Base-by-base conservation (phyloP, 495 filamentous ascomycete species). In the Ascodesmis nigricans region DNA sequence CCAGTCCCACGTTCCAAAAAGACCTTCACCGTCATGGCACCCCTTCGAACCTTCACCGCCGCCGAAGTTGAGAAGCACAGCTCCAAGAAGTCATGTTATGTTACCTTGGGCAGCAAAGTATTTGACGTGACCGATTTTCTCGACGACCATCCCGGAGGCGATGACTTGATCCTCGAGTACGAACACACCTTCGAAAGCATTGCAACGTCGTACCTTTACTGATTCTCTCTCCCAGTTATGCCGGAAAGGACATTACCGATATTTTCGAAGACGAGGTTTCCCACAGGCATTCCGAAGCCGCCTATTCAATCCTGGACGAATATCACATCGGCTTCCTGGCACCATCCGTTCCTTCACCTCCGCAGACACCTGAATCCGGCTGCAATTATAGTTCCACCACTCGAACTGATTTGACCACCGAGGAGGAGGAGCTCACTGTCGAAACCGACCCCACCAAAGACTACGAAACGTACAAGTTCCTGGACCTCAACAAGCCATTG, bases 51-150 rank as follows among this genome's bases (percentile, higher is more conserved):
- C 14, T 69, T 92, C 48, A 70, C 74, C 20, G 55, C 62, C 45
- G 65, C 71, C 38, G 78, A 95, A 52, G 70, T 99, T 43, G 67
- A 69, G 50, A 62, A 71, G 42, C 80, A 84, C 54, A 90, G 80
- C 48, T 73, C 65, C 29, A 55, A 53, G 24, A 72, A 82, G 53
- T 90, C 78, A 15, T 95, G 90, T 64, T 99, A 81, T 62, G 80
- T 99, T 43, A 83, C 78, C 0, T 54, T 92, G 27, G 87, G 80
- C 21, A 65, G 63, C 17, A 84, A 83, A 43, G 87, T 95, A 45
- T 95, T 80, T 66, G 81, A 99, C 64, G 66, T 99, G 39, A 91
- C 90, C 16, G 62, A 70, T 17, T 99, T 99, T 48, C 52, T 93
- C 35, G 64, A 74, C 30, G 69, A 76, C 39, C 90, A 99, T 53